Conservation (phyloP, 2,329 filamentous ascomycete species). For the Penicillium sp. region DNA sequence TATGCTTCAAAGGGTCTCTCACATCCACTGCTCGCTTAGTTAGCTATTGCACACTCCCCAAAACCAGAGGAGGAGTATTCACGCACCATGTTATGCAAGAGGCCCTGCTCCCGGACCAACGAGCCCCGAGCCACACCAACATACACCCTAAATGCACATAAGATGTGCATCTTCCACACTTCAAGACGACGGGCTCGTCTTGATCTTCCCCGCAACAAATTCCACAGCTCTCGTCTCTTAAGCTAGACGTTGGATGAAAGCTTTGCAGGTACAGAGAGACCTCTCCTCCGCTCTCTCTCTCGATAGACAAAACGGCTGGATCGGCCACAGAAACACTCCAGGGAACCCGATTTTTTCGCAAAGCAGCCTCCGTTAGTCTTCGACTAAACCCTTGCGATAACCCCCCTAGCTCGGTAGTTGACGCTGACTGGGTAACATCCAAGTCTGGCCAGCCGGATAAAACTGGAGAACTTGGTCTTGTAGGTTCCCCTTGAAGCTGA, state of each 20-base stretch:
- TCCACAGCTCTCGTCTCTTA: not conserved
- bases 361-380: not conserved
- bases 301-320: not conserved
- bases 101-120: not conserved
- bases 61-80: not conserved
- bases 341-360: not conserved
- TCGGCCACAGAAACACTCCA: not conserved
- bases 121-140: not conserved
- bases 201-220: not conserved
- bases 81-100: not conserved
- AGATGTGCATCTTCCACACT: not conserved
- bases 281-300: not conserved
- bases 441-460: not conserved
- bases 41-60: not conserved
- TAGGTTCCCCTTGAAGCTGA: not conserved
- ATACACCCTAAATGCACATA: not conserved
- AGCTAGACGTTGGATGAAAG: not conserved
- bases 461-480: not conserved
- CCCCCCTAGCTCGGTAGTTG: not conserved
- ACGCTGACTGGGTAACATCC: not conserved
- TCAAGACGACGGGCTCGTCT: not conserved
- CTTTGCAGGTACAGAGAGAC: not conserved
- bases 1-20: not conserved
- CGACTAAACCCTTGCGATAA: not conserved
- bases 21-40: not conserved